Conservation (phyloP, 805 yeast species). For the Wickerhamiella parazyma region DNA sequence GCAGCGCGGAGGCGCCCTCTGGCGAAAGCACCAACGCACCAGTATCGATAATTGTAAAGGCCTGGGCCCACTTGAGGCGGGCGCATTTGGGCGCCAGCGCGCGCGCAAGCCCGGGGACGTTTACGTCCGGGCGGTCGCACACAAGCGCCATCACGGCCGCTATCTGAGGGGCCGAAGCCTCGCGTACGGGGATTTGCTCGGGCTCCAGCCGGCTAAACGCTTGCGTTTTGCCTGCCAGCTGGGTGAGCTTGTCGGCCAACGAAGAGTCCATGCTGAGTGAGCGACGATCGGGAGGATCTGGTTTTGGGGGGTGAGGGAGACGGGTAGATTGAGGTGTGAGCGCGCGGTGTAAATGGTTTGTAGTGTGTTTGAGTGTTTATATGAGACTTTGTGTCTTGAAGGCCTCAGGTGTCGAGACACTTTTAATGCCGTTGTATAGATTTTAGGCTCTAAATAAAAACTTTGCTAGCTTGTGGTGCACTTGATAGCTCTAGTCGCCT, state of each 20-base stretch:
- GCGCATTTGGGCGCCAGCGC: slow-evolving; percentile 10
- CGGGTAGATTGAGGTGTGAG: no score
- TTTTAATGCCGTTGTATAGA: no score
- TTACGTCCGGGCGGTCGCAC: slow-evolving; percentile 12
- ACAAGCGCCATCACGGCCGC: slow-evolving; percentile 12
- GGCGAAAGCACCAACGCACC: slow-evolving; percentile 4
- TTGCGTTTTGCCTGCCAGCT: slow-evolving; percentile 12
- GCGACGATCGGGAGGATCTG: not conserved
- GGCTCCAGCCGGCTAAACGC: slow-evolving; percentile 12
- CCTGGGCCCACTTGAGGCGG: slow-evolving; percentile 10
- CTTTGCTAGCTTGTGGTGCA: no score
- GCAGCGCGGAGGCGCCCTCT: slow-evolving; percentile 9
- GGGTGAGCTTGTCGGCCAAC: slow-evolving; percentile 13
- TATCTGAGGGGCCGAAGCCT: slow-evolving; percentile 10
- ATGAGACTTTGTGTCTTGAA: no score
- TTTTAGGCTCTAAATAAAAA: no score
- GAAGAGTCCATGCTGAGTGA: slow-evolving; percentile 9
- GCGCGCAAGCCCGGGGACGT: slow-evolving; percentile 9
- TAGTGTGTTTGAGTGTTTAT: no score
- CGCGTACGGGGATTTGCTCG: slow-evolving; percentile 10
- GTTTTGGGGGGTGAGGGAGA: no score
- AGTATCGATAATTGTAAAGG: not conserved
- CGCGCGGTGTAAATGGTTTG: no score
- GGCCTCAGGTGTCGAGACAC: no score
- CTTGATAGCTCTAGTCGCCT: no score